phyloP scores from a whole-genome alignment of 768 basidiomycete genomes.

The Kwoniella newhampshirensis region DNA sequence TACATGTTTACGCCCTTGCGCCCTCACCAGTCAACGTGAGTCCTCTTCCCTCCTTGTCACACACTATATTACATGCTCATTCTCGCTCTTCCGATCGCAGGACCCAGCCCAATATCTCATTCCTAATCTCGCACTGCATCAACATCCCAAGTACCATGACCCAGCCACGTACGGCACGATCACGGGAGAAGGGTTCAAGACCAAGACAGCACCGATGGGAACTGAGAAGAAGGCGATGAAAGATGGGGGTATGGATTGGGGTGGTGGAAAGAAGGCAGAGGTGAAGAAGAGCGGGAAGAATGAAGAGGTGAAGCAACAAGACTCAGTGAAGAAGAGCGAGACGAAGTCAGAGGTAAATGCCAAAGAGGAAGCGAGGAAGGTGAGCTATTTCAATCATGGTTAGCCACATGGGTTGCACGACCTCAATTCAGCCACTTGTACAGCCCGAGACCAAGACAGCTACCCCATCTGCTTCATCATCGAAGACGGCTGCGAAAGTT shows the following conservation, averaged over 20 bases:
- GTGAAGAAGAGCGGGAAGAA: conserved; percentile 24
- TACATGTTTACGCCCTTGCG: conserved; percentile 43
- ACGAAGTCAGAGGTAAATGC: not conserved
- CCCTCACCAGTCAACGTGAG: conserved; percentile 37
- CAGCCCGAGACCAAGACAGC: conserved; percentile 13
- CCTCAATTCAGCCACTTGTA: too few species aligned
- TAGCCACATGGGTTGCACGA: too few species aligned
- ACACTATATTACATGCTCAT: not conserved
- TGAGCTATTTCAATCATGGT: too few species aligned
- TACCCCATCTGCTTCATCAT: not conserved
- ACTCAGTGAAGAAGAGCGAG: conserved; percentile 4
- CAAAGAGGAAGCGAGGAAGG: conserved; percentile 9
- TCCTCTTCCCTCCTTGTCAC: not conserved
- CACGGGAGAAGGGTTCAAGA: conserved; percentile 31
- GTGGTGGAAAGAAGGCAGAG: conserved; percentile 11
- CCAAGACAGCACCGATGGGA: not conserved
- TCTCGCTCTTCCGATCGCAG: conserved; percentile 6
- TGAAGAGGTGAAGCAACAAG: conserved; percentile 17
- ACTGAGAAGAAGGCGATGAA: conserved; percentile 27
- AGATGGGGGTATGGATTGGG: conserved; percentile 43
- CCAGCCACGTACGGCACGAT: conserved; percentile 38
- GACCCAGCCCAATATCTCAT: conserved; percentile 45
- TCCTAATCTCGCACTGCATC: conserved; percentile 24
- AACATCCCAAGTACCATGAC: conserved; percentile 30
- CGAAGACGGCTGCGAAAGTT: conserved; percentile 3